Base-by-base conservation (phyloP, 2,329 filamentous ascomycete species). In the Pseudopithomyces chartarum region DNA sequence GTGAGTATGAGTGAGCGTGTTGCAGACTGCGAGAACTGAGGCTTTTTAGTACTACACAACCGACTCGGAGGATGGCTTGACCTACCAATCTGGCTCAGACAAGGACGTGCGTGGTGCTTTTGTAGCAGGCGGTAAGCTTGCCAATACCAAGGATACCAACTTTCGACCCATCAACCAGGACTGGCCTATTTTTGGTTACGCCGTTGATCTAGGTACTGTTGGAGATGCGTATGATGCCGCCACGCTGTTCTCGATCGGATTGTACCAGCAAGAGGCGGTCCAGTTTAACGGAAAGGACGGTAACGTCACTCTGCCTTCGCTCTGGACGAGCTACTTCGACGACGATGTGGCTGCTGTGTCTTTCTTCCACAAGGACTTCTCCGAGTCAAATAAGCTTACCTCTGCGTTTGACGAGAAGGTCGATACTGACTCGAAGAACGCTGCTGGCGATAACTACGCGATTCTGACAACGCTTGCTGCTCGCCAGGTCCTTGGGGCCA, bases 181-280 rank as follows among this genome's bases (percentile, higher is more conserved):
- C 20, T 85, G 79, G 75, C 83, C 82, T 1, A 81, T 84, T 0
- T 84, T 85, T 64, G 84, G 73, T 7, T 84, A 84, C 61, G 75
- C 83, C 13, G 70, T 79, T 20, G 73, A 84, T 50, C 69, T 86
- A 29, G 82, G 82, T 11, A 69, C 68, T 2, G 78, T 85, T 0
- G 66, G 67, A 0, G 65, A 67, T 2, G 65, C 71, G 0, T 58
- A 69, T 12, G 52, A 73, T 2, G 71, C 70, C 1, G 75, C 70
- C 52, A 78, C 77, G 2, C 67, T 84, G 2, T 85, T 83, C 65
- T 78, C 81, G 0, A 76, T 85, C 43, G 81, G 81, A 20, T 68
- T 84, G 23, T 72, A 77, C 17, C 83, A 85, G 60, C 68, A 79
- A 19, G 63, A 81, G 2, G 81, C 79, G 1, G 73, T 84, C 34